A percentile compares a stretch with the other conserved stretches of the same genome.
Conservation (phyloP, 2,329 filamentous ascomycete genomes). For the Passalora sequoiae region DNA sequence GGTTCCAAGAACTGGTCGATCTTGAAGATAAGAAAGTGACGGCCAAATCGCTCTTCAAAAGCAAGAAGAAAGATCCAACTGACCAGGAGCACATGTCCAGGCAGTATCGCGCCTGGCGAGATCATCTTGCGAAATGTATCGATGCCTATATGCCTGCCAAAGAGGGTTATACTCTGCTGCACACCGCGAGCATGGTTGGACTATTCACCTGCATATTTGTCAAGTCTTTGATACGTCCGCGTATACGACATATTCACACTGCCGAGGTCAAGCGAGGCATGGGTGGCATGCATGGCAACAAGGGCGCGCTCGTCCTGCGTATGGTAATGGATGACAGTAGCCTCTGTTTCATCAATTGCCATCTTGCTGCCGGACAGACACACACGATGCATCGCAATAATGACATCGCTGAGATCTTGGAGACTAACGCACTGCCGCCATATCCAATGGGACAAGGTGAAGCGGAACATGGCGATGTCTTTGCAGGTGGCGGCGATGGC, state of each 20-base stretch:
- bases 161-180: constrained; percentile 76
- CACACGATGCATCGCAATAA: constrained; percentile 88
- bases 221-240: constrained; percentile 68
- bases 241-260: constrained; percentile 70
- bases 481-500: constrained; percentile 87
- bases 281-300: constrained; percentile 93
- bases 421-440: constrained; percentile 66
- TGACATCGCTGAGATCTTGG: constrained; percentile 84
- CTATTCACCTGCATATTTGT: constrained; percentile 96
- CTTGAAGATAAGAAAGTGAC: constrained; percentile 96
- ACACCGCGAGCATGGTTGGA: constrained; percentile 85
- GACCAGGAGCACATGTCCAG: constrained; percentile 91
- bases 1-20: constrained; percentile 97
- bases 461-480: constrained; percentile 66
- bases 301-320: constrained; percentile 86
- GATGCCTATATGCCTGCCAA: constrained; percentile 76
- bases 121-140: constrained; percentile 75
- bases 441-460: constrained; percentile 45
- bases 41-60: constrained; percentile 83
- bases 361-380: constrained; percentile 88
- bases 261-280: constrained; percentile 92
- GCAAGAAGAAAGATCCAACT: constrained; percentile 75
- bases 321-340: constrained; percentile 92
- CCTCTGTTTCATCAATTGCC: constrained; percentile 93
- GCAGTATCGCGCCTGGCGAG: constrained; percentile 93